A percentile compares a stretch with the other conserved stretches of the same genome.
Conservation (phyloP, 257 asterid species). For the Salvia splendens region DNA sequence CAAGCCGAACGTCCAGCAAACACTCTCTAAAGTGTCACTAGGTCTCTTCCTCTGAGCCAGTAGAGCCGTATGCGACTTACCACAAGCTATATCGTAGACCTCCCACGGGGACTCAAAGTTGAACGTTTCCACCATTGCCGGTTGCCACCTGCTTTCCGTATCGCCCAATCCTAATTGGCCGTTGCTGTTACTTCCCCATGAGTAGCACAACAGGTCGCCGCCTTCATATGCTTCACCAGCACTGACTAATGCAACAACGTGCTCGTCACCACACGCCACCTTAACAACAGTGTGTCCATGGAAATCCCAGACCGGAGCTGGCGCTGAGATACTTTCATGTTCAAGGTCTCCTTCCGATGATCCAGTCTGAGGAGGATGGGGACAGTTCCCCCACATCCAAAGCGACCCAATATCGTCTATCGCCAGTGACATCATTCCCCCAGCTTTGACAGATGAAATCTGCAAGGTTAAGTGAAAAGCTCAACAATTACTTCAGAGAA, state of each 20-base stretch:
- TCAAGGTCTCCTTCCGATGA: constrained; percentile 46
- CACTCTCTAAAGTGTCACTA: constrained; percentile 53
- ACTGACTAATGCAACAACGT: constrained; percentile 74
- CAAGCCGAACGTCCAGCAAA: constrained; percentile 87
- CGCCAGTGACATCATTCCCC: constrained; percentile 94
- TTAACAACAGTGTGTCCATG: constrained; percentile 84
- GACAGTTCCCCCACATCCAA: constrained; percentile 95
- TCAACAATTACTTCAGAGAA: not conserved
- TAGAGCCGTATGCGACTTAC: constrained; percentile 80
- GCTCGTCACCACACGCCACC: constrained; percentile 92
- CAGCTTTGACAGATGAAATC: constrained; percentile 76
- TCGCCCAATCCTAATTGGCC: constrained; percentile 96
- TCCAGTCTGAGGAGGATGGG: constrained; percentile 48
- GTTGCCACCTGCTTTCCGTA: constrained; percentile 53
- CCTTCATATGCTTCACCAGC: constrained; percentile 64
- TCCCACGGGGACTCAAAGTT: constrained; percentile 61
- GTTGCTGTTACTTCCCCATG: constrained; percentile 85
- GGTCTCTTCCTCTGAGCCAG: constrained; percentile 58
- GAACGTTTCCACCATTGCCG: constrained; percentile 60
- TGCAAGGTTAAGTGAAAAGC: constrained; percentile 35
- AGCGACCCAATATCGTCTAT: constrained; percentile 68
- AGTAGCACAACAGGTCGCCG: constrained; percentile 65
- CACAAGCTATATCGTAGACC: constrained; percentile 77
- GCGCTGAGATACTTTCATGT: constrained; percentile 51
- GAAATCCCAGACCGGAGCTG: constrained; percentile 74